These are phyloP conservation scores for Wickerhamomyces sp. DNA, from an alignment of 1,139 yeast genomes.

Conservation along the genomic window DNA sequence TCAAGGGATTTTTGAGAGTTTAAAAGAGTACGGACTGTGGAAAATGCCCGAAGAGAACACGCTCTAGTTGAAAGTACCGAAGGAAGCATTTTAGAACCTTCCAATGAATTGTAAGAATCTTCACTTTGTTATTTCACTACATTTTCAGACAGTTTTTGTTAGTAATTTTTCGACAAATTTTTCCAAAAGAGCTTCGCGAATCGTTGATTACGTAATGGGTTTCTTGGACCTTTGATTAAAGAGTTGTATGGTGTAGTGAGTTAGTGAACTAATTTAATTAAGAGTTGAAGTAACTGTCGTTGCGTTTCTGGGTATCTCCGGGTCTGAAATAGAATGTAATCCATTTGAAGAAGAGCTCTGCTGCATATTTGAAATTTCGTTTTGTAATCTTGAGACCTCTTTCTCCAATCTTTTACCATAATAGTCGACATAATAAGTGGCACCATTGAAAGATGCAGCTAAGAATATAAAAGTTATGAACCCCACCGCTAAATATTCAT, in stretches of 20 bases:
- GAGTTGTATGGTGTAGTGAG: neutral
- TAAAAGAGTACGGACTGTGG: neutral
- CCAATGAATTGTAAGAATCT: no score
- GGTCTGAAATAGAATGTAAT: neutral
- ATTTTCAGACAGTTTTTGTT: no score
- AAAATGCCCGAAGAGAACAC: neutral
- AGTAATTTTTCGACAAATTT: neutral
- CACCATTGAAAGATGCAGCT: slow-evolving; percentile 87
- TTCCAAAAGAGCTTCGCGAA: neutral
- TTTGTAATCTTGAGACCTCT: slow-evolving; percentile 67
- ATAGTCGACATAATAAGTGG: slow-evolving; percentile 87
- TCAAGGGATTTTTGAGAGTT: neutral
- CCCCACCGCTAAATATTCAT: slow-evolving; percentile 60
- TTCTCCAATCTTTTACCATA: slow-evolving; percentile 86
- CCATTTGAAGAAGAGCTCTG: slow-evolving; percentile 3
- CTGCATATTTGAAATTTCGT: slow-evolving; percentile 60
- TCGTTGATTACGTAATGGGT: neutral
- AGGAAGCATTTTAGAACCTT: neutral
- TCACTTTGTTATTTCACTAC: neutral
- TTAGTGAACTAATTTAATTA: no score
- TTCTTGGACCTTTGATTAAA: no score
- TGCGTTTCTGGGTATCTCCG: neutral
- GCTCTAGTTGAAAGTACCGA: neutral
- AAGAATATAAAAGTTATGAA: slow-evolving; percentile 71
- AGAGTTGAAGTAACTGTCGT: neutral